Base-by-base conservation (phyloP, 179 eudicot genomes). In the Drosera spatulata region DNA sequence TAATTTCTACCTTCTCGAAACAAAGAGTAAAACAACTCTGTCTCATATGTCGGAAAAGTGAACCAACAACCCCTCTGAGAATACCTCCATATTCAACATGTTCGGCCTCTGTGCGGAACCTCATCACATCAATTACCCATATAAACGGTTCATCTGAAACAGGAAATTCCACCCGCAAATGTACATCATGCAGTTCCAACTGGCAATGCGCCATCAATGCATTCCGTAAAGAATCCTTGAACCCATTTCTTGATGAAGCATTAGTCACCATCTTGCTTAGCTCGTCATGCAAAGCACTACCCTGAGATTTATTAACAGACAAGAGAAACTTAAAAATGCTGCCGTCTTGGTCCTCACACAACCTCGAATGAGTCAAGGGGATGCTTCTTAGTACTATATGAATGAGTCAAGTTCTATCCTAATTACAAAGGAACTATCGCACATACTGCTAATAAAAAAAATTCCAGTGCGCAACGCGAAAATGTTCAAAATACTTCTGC, bases 231-330 rank as follows among this genome's bases (percentile, higher is more conserved):
- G 85, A 81, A 67, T 62, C 73, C 66, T 62, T 72, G 40, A 71
- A 64, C 75, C 74, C 56, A 50, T 66, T 72, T 70, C 65, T 66
- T 12, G 66, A 59, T 52, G 71, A 61, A 50, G 68, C 56, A 43
- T 55, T 62, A 14, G 42, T 75, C 42, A 82, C 66, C 59, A 83
- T 59, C 55, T 64, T 86, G 69, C 79, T 77, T 69, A 94, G 45
- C 60, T 68, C 72, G 56, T 73, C 85, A 79, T 86, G 93, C 74
- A 94, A 61, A 61, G 78, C 80, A 70, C 73, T 71, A 47, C 97
- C 99, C 99, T 94, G 84, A 72, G 71, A 83, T 75, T 59, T 64
- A 69, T 64, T 11, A 62, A 61, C 10, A 40, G 40, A 10, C 6
- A 55, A 55, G 22, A 41, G 3, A 62, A 6, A 43, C 45, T 43